These are phyloP conservation scores for Lasiosphaeria miniovina DNA, from an alignment of 495 filamentous ascomycete species.

Conservation along the genomic window DNA sequence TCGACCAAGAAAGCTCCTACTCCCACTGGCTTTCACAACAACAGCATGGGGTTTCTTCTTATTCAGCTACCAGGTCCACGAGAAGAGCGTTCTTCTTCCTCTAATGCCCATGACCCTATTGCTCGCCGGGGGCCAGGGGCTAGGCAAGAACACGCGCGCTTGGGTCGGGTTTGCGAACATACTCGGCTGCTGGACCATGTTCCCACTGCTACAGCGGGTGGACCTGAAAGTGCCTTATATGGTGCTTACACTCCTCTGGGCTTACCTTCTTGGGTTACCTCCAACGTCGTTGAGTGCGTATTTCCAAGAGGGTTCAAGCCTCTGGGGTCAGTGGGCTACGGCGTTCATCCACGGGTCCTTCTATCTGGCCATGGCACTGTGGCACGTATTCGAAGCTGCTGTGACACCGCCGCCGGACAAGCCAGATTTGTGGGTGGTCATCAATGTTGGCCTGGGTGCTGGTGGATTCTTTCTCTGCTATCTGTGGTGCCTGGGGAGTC, in stretches of 20 bases:
- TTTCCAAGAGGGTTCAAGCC: conserved; percentile 43
- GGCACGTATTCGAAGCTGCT: conserved; percentile 74
- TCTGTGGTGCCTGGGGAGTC: conserved; percentile 77
- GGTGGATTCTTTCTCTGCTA: conserved; percentile 84
- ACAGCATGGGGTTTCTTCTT: conserved; percentile 96
- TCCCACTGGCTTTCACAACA: conserved; percentile 74
- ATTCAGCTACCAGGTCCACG: conserved; percentile 95
- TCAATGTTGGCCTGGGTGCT: conserved; percentile 81
- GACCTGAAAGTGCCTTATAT: conserved; percentile 80
- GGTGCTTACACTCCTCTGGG: conserved; percentile 81
- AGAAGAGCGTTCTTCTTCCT: conserved; percentile 91
- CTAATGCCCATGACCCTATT: conserved; percentile 88
- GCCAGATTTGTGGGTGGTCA: conserved; percentile 91
- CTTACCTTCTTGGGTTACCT: conserved; percentile 83
- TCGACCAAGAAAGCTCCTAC: conserved; percentile 68
- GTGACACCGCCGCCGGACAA: conserved; percentile 66
- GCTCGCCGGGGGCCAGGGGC: conserved; percentile 69
- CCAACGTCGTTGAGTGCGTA: conserved; percentile 70
- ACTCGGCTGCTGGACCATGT: conserved; percentile 90
- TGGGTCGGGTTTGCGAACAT: conserved; percentile 95
- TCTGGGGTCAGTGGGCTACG: conserved; percentile 50
- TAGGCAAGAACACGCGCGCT: conserved; percentile 69
- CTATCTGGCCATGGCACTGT: conserved; percentile 70
- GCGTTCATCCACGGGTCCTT: conserved; percentile 68
- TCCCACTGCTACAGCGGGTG: conserved; percentile 81